Evolutionary conservation across 306 rosid genomes (phyloP).

Genomic region (Aeschynomene evenia): DNA sequence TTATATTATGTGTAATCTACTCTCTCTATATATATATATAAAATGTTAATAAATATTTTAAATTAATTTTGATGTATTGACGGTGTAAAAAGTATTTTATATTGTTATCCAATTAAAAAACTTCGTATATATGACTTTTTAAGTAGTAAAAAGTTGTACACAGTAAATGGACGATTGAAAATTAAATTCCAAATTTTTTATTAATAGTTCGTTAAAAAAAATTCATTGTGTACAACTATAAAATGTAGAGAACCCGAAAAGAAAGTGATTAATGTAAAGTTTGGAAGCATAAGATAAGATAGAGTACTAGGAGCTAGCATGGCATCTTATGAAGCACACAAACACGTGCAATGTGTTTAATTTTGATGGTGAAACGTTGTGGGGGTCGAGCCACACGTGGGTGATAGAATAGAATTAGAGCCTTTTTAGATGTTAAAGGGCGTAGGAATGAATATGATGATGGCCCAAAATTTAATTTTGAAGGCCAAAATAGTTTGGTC

Average conservation of each 20-base stretch:
- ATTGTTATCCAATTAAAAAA: too few relatives aligned
- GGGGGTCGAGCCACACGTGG: slow-evolving; percentile 60
- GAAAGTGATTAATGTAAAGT: slow-evolving; percentile 1
- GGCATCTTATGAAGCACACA: slow-evolving; percentile 21
- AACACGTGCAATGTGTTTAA: slow-evolving; percentile 35
- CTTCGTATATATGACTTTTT: too few relatives aligned
- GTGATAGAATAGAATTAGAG: slow-evolving; percentile 22
- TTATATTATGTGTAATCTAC: too few relatives aligned
- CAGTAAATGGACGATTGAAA: too few relatives aligned
- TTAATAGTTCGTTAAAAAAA: too few relatives aligned
- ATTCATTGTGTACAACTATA: background rate
- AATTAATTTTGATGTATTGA: too few relatives aligned
- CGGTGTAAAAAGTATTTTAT: too few relatives aligned
- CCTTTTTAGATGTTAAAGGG: slow-evolving; percentile 31
- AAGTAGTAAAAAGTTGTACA: too few relatives aligned
- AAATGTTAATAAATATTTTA: too few relatives aligned
- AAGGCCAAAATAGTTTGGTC: slow-evolving; percentile 24
- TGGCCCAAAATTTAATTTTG: slow-evolving; percentile 32
- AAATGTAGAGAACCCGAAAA: background rate
- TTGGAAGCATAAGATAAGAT: slow-evolving; percentile 8
- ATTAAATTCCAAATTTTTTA: too few relatives aligned
- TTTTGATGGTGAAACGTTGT: slow-evolving; percentile 40
- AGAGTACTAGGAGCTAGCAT: background rate
- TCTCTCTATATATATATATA: too few relatives aligned
- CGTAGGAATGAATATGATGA: slow-evolving; percentile 5